These are phyloP conservation scores for Russula compacta DNA, from an alignment of 768 basidiomycete genomes.

Conservation along the genomic window DNA sequence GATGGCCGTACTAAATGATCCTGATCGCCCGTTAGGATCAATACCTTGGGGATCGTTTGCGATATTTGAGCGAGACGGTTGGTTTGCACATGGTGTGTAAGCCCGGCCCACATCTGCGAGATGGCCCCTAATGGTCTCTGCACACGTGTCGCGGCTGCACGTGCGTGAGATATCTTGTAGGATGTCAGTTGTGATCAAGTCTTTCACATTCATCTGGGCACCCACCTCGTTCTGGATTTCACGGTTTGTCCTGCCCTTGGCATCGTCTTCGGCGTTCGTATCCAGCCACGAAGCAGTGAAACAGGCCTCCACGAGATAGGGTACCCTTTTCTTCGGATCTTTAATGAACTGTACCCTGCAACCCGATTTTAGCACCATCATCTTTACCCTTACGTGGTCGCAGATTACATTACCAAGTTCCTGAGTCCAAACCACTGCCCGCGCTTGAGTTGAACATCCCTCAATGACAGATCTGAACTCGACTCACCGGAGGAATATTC, in stretches of 20 bases:
- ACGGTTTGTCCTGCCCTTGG: conserved; percentile 51
- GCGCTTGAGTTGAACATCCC: neutral
- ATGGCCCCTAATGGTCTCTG: conserved; percentile 54
- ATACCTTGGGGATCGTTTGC: conserved; percentile 50
- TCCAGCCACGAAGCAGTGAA: conserved; percentile 57
- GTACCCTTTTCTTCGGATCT: conserved; percentile 40
- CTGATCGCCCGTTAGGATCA: conserved; percentile 58
- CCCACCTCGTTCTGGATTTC: conserved; percentile 49
- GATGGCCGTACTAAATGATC: conserved; percentile 48
- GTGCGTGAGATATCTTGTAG: conserved; percentile 36
- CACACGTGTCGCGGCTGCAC: conserved; percentile 43
- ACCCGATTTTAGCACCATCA: conserved; percentile 18
- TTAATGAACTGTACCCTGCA: conserved; percentile 32
- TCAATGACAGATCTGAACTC: neutral
- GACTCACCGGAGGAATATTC: conserved; percentile 56
- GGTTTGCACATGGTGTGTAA: conserved; percentile 49
- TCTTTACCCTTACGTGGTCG: too few relatives aligned
- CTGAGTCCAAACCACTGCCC: conserved; percentile 21
- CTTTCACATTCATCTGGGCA: neutral
- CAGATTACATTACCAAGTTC: conserved; percentile 1
- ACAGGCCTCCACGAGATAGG: conserved; percentile 46
- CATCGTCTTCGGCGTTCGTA: conserved; percentile 41
- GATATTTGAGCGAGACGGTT: conserved; percentile 31
- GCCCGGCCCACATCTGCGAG: conserved; percentile 62
- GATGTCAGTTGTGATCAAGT: neutral